Evolutionary conservation across 306 rosid genomes (phyloP).

Genomic region (Cucurbita ficifolia): DNA sequence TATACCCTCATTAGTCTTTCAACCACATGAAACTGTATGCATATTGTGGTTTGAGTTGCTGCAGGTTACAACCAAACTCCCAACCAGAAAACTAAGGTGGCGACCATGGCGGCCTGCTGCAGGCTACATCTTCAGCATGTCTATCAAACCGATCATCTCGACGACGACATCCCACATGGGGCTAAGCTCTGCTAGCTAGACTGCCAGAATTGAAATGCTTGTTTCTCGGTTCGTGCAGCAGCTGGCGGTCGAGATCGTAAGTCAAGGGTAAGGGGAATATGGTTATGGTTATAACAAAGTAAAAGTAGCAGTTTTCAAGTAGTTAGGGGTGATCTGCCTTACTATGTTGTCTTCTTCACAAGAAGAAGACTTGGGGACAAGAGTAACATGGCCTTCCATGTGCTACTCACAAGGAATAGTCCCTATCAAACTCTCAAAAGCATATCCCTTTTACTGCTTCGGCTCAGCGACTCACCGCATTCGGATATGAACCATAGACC

Average conservation of each 20-base stretch:
- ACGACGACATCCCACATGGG: not conserved
- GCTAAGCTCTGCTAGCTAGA: not conserved
- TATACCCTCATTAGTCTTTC: not conserved
- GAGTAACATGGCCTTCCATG: slow-evolving; percentile 97
- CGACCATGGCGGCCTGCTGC: not conserved
- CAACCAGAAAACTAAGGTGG: not conserved
- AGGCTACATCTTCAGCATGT: not conserved
- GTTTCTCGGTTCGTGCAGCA: not conserved
- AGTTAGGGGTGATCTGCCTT: slow-evolving; percentile 32
- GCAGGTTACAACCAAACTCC: not conserved
- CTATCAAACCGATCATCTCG: not conserved
- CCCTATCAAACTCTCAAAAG: slow-evolving; percentile 40
- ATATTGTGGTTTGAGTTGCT: not conserved
- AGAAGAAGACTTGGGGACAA: slow-evolving; percentile 39
- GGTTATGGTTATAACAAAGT: not conserved
- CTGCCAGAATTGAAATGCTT: not conserved
- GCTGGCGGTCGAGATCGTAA: not conserved
- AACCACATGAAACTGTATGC: not conserved
- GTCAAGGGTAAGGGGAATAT: not conserved
- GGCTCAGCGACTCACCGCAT: slow-evolving; percentile 25
- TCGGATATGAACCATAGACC: slow-evolving; percentile 44
- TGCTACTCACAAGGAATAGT: slow-evolving; percentile 46
- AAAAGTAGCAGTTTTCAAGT: slow-evolving; percentile 19
- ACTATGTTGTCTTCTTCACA: slow-evolving; percentile 20
- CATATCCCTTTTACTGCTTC: slow-evolving; percentile 24